Evolutionary conservation across 83 land plant genomes (phyloP), one percentile per base, ranked within the genome.

Genomic region (Larix sibirica): DNA sequence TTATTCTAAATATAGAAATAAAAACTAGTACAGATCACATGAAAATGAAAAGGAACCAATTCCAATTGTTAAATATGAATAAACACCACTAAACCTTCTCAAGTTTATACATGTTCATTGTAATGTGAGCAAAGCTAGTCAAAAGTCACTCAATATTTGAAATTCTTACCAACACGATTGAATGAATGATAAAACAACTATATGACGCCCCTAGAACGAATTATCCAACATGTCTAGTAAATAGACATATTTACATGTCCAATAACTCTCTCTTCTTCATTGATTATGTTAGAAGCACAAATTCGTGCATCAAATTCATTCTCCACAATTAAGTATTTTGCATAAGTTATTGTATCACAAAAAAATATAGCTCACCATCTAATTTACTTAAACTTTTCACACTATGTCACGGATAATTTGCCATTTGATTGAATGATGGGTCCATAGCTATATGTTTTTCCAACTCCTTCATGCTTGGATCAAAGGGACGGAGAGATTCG

Each of bases 221-320:
- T 61, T 24, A 83, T 83, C 31, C 76, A 77, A 62, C 86, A 88
- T 17, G 80, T 42, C 85, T 82, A 83, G 26, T 88, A 88, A 10
- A 86, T 82, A 23, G 68, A 40, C 69, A 69, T 28, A 31, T 77
- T 60, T 56, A 88, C 90, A 68, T 76, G 81, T 23, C 90, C 90
- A 33, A 77, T 38, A 10, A 82, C 85, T 71, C 88, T 82, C 85
- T 85, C 62, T 75, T 85, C 90, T 44, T 64, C 89, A 18, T 87
- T 82, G 47, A 85, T 71, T 66, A 84, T 62, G 24, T 81, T 80
- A 71, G 50, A 71, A 42, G 54, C 54, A 38, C 47, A 20, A 38
- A 3, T 38, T 7, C 6, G 14, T 4, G 54, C 76, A 71, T 71
- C 76, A 71, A 50, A 71, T 50, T 71, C 54, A 40, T 71, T 71